phyloP scores from a whole-genome alignment of 225 moss, liverwort and hornwort species.

The Bryum argenteum region DNA sequence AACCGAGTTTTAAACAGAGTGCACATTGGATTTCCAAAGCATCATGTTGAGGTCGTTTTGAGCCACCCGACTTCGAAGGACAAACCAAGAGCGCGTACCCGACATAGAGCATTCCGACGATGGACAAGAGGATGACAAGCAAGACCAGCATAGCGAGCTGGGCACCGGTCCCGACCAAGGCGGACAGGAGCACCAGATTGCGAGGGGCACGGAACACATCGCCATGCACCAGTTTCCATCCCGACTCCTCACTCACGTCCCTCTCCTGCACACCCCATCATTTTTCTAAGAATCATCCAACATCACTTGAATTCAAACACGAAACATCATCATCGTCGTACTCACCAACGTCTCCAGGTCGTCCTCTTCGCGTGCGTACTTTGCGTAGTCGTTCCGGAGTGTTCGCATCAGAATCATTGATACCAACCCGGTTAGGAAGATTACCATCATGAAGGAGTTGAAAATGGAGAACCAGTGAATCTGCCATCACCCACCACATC shows the following conservation, averaged over 20 bases:
- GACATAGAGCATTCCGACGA: slow-evolving; percentile 96
- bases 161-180: slow-evolving; percentile 94
- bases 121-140: slow-evolving; percentile 86
- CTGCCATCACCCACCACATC: slow-evolving; percentile 42
- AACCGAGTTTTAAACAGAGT: too few relatives aligned
- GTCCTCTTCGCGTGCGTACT: slow-evolving; percentile 98
- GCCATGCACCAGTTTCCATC: slow-evolving; percentile 99
- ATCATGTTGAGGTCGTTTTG: too few relatives aligned
- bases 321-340: slow-evolving; percentile 12
- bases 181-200: slow-evolving; percentile 88
- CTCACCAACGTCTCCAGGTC: slow-evolving; percentile 97
- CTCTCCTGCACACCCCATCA: slow-evolving; percentile 71
- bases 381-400: slow-evolving; percentile 97
- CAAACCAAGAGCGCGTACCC: slow-evolving; percentile 60
- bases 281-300: slow-evolving; percentile 5
- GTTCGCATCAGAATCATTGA: slow-evolving; percentile 99
- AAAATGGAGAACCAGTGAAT: slow-evolving; percentile 99
- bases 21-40: too few relatives aligned
- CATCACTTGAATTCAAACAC: neutral
- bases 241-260: slow-evolving; percentile 98
- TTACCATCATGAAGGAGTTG: slow-evolving; percentile 99
- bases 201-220: slow-evolving; percentile 96
- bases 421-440: slow-evolving; percentile 94
- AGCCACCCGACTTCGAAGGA: too few relatives aligned
- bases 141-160: slow-evolving; percentile 92